A percentile compares a stretch with the other conserved stretches of the same genome.
phyloP scores from a whole-genome alignment of 192 early-diverging fungal species.

The Kappamyces sp. region DNA sequence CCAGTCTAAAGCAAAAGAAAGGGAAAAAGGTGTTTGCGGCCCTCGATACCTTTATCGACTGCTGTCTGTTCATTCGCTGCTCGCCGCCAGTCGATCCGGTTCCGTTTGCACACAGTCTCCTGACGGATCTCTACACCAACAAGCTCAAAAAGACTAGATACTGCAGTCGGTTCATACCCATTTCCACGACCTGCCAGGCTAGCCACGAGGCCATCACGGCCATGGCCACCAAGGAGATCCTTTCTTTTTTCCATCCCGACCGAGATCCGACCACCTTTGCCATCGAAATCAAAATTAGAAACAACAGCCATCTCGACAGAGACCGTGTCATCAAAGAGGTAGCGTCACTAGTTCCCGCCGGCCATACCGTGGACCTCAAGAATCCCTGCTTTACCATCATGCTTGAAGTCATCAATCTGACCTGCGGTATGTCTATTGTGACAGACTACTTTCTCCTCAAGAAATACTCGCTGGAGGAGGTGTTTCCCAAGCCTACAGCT shows the following conservation, averaged over 20 bases:
- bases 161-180: conserved; percentile 20
- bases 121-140: conserved; percentile 25
- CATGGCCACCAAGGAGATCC: conserved; percentile 19
- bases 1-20: background rate
- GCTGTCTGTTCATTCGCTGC: conserved; percentile 7
- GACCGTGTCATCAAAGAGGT: conserved; percentile 33
- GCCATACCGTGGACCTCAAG: conserved; percentile 35
- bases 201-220: conserved; percentile 22
- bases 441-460: conserved; percentile 31
- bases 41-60: background rate
- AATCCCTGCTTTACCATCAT: conserved; percentile 32
- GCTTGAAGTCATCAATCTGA: conserved; percentile 39
- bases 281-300: conserved; percentile 24
- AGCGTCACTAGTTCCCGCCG: conserved; percentile 23
- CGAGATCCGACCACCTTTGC: conserved; percentile 20
- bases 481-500: conserved; percentile 10
- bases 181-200: conserved; percentile 23
- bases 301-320: conserved; percentile 26
- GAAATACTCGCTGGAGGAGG: conserved; percentile 38
- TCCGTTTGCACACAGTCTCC: conserved; percentile 22
- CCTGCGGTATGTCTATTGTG: conserved; percentile 41
- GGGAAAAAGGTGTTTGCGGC: conserved; percentile 5
- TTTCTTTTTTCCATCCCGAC: conserved; percentile 21
- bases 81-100: conserved; percentile 28
- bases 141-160: conserved; percentile 36